Conservation (phyloP, 345 rosid genomes). For the Aegle marmelos region DNA sequence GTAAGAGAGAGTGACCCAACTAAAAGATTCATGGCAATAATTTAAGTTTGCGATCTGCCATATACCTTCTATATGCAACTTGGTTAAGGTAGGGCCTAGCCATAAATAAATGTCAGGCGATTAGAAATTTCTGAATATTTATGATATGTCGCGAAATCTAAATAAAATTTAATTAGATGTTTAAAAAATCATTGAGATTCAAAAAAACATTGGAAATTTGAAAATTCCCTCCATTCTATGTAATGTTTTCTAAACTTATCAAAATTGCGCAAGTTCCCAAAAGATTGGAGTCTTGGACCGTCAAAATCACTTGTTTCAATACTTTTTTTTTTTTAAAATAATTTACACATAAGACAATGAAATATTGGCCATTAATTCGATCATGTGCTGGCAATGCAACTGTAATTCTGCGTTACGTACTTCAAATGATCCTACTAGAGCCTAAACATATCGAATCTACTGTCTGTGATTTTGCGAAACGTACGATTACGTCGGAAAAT, state of each 20-base stretch:
- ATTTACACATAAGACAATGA: background rate
- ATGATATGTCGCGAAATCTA: too few species aligned
- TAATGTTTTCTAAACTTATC: background rate
- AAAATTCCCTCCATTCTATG: background rate
- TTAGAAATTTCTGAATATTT: background rate
- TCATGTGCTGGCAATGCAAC: background rate
- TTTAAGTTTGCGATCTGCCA: background rate
- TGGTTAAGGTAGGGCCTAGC: background rate
- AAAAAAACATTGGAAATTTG: background rate
- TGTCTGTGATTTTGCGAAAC: background rate
- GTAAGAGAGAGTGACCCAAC: too few species aligned
- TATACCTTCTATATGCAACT: too few species aligned
- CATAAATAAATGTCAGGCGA: background rate
- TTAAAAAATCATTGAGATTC: too few species aligned
- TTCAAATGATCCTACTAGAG: background rate
- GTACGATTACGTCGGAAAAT: background rate
- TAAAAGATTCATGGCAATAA: background rate
- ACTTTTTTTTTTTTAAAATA: background rate
- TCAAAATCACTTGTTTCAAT: background rate
- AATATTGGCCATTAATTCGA: background rate
- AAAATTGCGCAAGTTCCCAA: conserved; percentile 7
- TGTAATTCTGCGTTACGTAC: background rate
- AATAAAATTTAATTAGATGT: too few species aligned
- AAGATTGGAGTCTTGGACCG: background rate
- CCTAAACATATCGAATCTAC: background rate